These are phyloP conservation scores for Candida nitratophila DNA, from an alignment of 805 yeast genomes.

Conservation along the genomic window DNA sequence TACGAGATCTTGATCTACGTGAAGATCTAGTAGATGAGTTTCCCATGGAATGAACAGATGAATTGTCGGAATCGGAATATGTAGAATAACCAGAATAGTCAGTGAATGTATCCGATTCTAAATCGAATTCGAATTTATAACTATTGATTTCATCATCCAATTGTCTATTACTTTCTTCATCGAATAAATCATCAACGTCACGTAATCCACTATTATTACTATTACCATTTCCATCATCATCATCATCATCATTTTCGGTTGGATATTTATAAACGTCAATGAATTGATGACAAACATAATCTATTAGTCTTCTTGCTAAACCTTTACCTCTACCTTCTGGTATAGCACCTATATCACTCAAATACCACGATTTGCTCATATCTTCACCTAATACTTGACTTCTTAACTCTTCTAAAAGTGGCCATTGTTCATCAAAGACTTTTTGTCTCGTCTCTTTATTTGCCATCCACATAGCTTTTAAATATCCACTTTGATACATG, in stretches of 20 bases:
- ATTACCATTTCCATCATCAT: constrained; percentile 5
- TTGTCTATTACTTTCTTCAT: constrained; percentile 5
- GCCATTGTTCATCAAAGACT: constrained; percentile 43
- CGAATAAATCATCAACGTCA: constrained; percentile 1
- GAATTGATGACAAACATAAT: constrained; percentile 41
- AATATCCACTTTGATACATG: constrained; percentile 26
- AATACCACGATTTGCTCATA: constrained; percentile 42
- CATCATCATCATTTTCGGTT: constrained; percentile 1
- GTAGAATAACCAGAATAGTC: constrained; percentile 28
- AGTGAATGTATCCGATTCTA: constrained; percentile 26
- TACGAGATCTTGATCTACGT: neutral
- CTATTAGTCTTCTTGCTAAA: constrained; percentile 43
- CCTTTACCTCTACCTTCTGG: constrained; percentile 56
- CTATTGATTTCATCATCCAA: constrained; percentile 27
- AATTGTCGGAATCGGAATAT: constrained; percentile 22
- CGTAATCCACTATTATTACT: constrained; percentile 7
- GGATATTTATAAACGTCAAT: constrained; percentile 25
- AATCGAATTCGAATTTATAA: constrained; percentile 25
- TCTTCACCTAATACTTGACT: constrained; percentile 35
- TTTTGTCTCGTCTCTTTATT: constrained; percentile 39
- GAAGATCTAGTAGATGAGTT: constrained; percentile 13
- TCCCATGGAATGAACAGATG: constrained; percentile 25
- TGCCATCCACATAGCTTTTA: constrained; percentile 27
- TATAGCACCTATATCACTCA: constrained; percentile 51
- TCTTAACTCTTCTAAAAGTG: constrained; percentile 37